Base-by-base conservation (phyloP, 1,139 yeast genomes). In the Suhomyces panamericanus region DNA sequence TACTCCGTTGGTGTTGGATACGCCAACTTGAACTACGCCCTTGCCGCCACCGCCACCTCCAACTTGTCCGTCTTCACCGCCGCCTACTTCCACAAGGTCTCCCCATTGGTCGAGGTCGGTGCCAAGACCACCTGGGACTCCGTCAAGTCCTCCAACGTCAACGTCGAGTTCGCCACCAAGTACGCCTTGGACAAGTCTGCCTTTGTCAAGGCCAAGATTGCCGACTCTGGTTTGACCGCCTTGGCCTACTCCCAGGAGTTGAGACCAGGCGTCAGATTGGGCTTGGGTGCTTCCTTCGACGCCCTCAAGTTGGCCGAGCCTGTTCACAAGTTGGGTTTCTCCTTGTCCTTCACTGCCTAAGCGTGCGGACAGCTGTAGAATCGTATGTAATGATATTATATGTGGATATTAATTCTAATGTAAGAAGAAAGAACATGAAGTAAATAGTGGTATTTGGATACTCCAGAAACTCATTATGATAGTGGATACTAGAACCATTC, bases 41-140 rank as follows among this genome's bases (percentile, higher is more conserved):
- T 93, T 58, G 90, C 96, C 53, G 80, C 93, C 56, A 83, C 95
- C 60, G 90, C 96, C 62, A 81, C 95, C 67, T 83, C 87, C 78
- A 89, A 90, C 83, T 81, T 91, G 69, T 81, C 90, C 49, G 85
- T 91, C 58, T 89, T 86, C 81, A 79, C 96, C 48, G 97, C 97
- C 62, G 93, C 96, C 60, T 90, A 91, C 84, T 93, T 83, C 90
- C 98, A 93, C 86, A 87, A 80, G 73, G 96, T 93, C 56, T 82
- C 90, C 60, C 87, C 95, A 56, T 74, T 77, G 61, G 90, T 93
- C 60, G 96, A 93, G 81, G 96, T 91, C 61, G 98, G 97, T 77
- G 96, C 97, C 62, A 91, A 87, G 81, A 96, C 97, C 64, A 85
- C 95, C 58, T 88, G 95, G 85, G 96, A 90, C 77, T 85, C 96